Evolutionary conservation across 495 filamentous ascomycete genomes (phyloP), one percentile per base, ranked within the genome.

Genomic region (Neurospora tetrasperma): DNA sequence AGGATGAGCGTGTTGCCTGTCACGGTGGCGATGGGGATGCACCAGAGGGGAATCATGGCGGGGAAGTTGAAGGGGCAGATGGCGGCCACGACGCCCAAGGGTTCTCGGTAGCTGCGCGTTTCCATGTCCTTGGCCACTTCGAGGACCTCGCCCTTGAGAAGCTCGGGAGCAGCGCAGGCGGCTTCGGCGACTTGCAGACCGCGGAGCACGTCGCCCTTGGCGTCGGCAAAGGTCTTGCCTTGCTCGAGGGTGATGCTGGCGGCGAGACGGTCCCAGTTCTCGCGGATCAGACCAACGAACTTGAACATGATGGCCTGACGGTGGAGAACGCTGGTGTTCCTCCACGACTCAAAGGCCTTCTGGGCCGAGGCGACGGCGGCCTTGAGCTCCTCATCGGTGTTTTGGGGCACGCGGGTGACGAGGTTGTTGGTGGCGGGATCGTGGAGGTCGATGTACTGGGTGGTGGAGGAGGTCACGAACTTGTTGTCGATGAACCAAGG

Each of bases 11-110:
- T 96, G 85, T 99, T 99, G 69, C 96, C 96, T 12, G 93, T 96
- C 3, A 96, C 89, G 14, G 94, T 97, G 48, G 96, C 96, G 79
- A 98, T 90, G 23, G 96, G 96, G 71, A 98, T 96, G 71, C 88
- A 96, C 96, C 96, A 99, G 10, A 99, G 86, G 23, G 96, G 96
- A 82, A 99, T 99, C 96, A 99, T 99, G 75, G 96, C 96, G 54
- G 96, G 96, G 85, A 99, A 99, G 85, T 99, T 99, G 82, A 99
- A 99, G 23, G 96, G 96, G 85, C 96, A 99, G 75, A 99, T 99
- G 69, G 96, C 93, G 38, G 96, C 96, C 69, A 97, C 93, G 66
- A 99, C 91, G 72, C 96, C 96, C 78, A 99, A 82, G 68, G 96
- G 96, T 85, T 99, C 96, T 69, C 89, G 87, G 79, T 98, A 98